phyloP scores from a whole-genome alignment of 345 rosid genomes.

The Linum tenue region DNA sequence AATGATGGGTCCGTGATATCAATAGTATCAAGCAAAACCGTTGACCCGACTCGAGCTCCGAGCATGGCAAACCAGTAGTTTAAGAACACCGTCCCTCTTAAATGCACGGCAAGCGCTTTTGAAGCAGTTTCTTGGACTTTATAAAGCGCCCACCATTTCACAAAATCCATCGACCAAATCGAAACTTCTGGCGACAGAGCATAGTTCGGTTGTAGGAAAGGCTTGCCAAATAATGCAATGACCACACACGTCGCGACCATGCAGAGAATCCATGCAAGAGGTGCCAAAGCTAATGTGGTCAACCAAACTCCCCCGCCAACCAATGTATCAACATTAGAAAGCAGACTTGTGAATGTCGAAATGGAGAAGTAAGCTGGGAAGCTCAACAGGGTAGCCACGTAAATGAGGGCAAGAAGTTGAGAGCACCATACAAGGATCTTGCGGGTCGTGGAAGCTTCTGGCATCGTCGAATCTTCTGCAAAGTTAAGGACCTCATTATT shows the following conservation, averaged over 20 bases:
- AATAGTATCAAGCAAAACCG: conserved; percentile 46
- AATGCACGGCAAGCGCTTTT: conserved; percentile 47
- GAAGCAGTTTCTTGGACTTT: conserved; percentile 51
- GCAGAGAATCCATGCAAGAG: conserved; percentile 64
- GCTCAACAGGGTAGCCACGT: conserved; percentile 31
- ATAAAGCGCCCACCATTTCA: conserved; percentile 73
- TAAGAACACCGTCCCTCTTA: conserved; percentile 54
- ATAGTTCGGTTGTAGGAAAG: conserved; percentile 50
- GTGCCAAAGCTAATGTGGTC: conserved; percentile 34
- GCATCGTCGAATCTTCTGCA: conserved; percentile 12
- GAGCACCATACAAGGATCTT: conserved; percentile 29
- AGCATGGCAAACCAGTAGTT: conserved; percentile 60
- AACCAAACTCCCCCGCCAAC: conserved; percentile 19
- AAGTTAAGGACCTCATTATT: conserved; percentile 14
- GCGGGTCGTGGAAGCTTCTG: conserved; percentile 30
- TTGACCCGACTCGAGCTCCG: conserved; percentile 54
- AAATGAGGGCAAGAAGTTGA: conserved; percentile 42
- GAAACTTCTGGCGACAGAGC: conserved; percentile 36
- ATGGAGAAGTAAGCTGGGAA: conserved; percentile 48
- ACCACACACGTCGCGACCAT: conserved; percentile 29
- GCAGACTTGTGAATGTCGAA: conserved; percentile 29
- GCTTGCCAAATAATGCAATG: conserved; percentile 42
- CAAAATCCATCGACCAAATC: conserved; percentile 49
- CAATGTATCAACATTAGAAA: conserved; percentile 16
- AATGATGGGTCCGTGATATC: conserved; percentile 59